Evolutionary conservation across 441 rosid species (phyloP), one percentile per base, ranked within the genome.

Genomic region (Croton setiger): DNA sequence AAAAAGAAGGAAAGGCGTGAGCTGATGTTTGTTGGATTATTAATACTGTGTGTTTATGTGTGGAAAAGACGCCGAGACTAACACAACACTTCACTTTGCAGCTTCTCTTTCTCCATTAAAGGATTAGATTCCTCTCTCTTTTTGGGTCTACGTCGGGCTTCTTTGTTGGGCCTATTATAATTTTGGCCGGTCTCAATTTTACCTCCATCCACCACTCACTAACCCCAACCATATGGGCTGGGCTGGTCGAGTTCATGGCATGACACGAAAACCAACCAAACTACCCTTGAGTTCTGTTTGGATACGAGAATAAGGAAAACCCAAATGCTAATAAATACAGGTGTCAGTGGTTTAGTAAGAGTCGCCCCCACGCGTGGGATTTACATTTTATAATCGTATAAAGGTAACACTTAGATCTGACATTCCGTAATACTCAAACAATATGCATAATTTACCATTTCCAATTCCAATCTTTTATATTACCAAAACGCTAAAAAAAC

Each of bases 341-440:
- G 8, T 72, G 74, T 78, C 74, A 43, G 33, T 2, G 0, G 27
- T 17, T 35, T 20, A 45, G 65, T 27, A 63, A 57, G 13, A 4
- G 14, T 18, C 57, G 45, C 31, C 15, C 11, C 41, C 36, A 2
- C 18, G 68, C 69, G 67, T 72, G 77, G 58, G 5, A 49, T 49
- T 14, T 14, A 6, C 18, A 17, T 17, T 49, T 48, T 9, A 9
- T 48, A 11, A 15, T 51, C 7, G 6, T 17, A n/a, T 17, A 52
- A 33, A 35, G 4, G 18, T 15, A 60, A 43, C 11, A 66, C 8
- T 14, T 11, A n/a, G 82, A 82, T 83, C 83, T 85, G 83, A 83
- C 91, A 86, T 88, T 86, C 89, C 89, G 85, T 86, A 79, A 78
- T 77, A 69, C 80, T 63, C 73, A 86, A 79, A 83, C 88, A 41